phyloP scores from a whole-genome alignment of 805 yeast species.

The Candida ulmi region DNA sequence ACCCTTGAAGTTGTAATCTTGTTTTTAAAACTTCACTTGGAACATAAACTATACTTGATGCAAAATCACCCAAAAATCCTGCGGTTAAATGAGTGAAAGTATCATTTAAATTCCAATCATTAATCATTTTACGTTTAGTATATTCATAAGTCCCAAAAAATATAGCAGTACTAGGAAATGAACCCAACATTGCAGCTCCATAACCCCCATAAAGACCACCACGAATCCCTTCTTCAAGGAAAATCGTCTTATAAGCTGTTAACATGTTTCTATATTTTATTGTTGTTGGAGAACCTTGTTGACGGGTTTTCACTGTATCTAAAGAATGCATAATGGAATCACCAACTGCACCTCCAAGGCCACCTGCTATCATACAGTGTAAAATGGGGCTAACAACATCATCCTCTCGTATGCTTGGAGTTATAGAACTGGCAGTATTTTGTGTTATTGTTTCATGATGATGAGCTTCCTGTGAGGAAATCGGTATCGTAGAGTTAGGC shows the following conservation, averaged over 20 bases:
- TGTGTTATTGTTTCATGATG: no score
- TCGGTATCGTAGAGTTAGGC: no score
- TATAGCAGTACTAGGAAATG: conserved; percentile 90
- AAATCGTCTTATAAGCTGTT: conserved; percentile 70
- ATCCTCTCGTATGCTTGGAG: no score
- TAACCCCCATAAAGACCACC: conserved; percentile 92
- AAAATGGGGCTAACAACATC: conserved; percentile 34
- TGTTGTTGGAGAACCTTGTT: conserved; percentile 82
- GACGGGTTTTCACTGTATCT: conserved; percentile 95
- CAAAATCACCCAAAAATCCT: conserved; percentile 92
- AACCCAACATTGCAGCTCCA: conserved; percentile 85
- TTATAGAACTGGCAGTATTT: no score
- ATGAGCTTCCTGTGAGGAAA: no score
- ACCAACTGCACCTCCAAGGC: conserved; percentile 90
- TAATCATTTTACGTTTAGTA: conserved; percentile 65
- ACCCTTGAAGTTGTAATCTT: conserved; percentile 87
- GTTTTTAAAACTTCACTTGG: conserved; percentile 95
- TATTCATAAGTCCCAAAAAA: conserved; percentile 89
- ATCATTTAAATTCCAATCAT: conserved; percentile 62
- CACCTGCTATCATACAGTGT: conserved; percentile 81
- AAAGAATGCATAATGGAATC: conserved; percentile 92
- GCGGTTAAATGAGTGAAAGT: conserved; percentile 76
- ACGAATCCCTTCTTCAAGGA: conserved; percentile 75
- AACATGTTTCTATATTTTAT: conserved; percentile 68
- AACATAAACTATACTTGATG: conserved; percentile 82